Percentiles rank a stretch among this genome's conserved stretches.
Evolutionary conservation across 2,329 filamentous ascomycete genomes (phyloP).

Genomic region (Penicillium paneum): DNA sequence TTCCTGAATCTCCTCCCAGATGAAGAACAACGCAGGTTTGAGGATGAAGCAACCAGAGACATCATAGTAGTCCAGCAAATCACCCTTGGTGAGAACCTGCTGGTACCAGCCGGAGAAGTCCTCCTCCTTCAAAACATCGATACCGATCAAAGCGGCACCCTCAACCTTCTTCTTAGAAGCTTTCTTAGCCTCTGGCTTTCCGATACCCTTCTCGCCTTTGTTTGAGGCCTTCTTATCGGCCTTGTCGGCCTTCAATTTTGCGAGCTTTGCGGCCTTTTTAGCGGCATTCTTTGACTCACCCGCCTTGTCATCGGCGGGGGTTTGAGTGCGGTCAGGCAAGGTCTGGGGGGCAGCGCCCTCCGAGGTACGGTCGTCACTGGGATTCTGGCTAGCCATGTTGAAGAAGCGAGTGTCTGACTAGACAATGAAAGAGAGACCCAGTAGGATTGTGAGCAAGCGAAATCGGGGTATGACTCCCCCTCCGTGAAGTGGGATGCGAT

Average conservation of each 20-base stretch:
- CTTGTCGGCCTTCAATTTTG: conserved; percentile 44
- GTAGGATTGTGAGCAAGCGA: conserved; percentile 14
- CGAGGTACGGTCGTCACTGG: conserved; percentile 26
- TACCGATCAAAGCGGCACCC: conserved; percentile 71
- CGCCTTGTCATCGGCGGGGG: conserved; percentile 37
- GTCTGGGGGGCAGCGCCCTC: conserved; percentile 29
- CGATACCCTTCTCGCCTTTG: conserved; percentile 29
- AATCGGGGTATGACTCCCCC: conserved; percentile 24
- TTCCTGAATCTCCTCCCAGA: conserved; percentile 65
- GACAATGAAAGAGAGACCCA: conserved; percentile 16
- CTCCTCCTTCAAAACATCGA: conserved; percentile 77
- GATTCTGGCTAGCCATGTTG: conserved; percentile 34
- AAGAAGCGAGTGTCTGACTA: conserved; percentile 20
- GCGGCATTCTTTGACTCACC: conserved; percentile 40
- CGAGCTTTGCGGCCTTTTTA: conserved; percentile 51
- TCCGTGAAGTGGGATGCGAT: conserved; percentile 41
- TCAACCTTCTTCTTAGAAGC: conserved; percentile 54
- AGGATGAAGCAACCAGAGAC: conserved; percentile 97
- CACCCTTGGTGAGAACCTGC: conserved; percentile 92
- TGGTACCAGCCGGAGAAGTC: conserved; percentile 97
- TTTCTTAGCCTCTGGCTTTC: conserved; percentile 7
- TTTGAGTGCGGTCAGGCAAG: conserved; percentile 41
- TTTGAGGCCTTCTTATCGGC: conserved; percentile 34
- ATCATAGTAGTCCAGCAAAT: conserved; percentile 98
- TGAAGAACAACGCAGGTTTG: conserved; percentile 66